Evolutionary conservation across 306 rosid species (phyloP), one percentile per base, ranked within the genome.

Genomic region (Canavalia gladiata): DNA sequence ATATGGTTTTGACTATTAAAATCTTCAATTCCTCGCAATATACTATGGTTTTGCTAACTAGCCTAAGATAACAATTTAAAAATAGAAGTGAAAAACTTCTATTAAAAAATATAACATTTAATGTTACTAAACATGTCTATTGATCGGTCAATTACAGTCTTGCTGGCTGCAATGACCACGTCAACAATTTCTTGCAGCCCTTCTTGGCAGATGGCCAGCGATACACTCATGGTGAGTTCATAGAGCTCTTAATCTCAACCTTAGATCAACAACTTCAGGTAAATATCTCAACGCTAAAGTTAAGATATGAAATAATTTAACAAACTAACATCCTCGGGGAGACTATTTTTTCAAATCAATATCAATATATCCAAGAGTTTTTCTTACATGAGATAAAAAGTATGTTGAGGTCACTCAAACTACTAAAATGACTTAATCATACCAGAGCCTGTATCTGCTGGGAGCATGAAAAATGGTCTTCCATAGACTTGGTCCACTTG

Each of bases 161-260:
- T 74, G 73, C 86, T 91, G 97, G 98, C 6, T 91, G 97, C 84
- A 94, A 94, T 84, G 98, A 94, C 73, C 92, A 90, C 30, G 97
- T 94, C 31, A 92, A 94, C 90, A 94, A 92, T 79, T 94, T 80
- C 92, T 81, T 94, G 85, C 97, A 92, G 41, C 97, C 98, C 28
- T 37, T 37, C 41, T 63, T 92, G 83, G 57, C 97, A 9, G 97
- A 87, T 82, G 82, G 90, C n/a, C 98, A 92, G 76, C 92, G 88
- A 76, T 94, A 94, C 85, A 91, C 97, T 1, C 87, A 88, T 37
- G 97, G 91, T 1, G 97, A 94, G 50, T 91, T 94, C 41, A 49
- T 83, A 29, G 85, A 84, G 2, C 91, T 94, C 54, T 81, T 94
- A 59, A 57, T 76, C 30, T 68, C 91, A 80, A 88, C 92, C 49